These are phyloP conservation scores for Exophiala lecanii-corni DNA, from an alignment of 2,329 filamentous ascomycete species.

Conservation along the genomic window DNA sequence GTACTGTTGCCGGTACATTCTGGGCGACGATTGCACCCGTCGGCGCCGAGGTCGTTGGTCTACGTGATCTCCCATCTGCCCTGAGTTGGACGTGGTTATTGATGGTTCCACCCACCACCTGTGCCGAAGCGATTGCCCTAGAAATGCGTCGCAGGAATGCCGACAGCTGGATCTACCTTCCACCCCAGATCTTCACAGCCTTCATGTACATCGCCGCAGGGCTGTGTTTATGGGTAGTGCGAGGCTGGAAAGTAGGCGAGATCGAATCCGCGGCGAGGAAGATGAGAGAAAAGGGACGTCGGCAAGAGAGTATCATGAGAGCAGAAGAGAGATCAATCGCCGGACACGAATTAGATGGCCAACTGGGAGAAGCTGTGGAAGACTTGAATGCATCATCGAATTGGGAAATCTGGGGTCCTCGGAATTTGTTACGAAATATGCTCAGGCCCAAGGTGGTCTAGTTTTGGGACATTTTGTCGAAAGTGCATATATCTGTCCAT, in stretches of 20 bases:
- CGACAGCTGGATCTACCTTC: conserved; percentile 33
- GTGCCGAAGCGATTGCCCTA: conserved; percentile 54
- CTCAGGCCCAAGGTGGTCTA: conserved; percentile 12
- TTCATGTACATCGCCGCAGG: conserved; percentile 57
- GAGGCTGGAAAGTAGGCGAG: conserved; percentile 38
- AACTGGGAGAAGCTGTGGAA: not conserved
- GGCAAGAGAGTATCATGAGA: conserved; percentile 9
- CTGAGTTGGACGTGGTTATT: conserved; percentile 57
- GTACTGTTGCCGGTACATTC: conserved; percentile 57
- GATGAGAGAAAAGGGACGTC: conserved; percentile 5
- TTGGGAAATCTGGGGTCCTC: conserved; percentile 12
- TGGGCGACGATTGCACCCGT: conserved; percentile 57
- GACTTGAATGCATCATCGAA: not conserved
- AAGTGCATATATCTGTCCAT: too few relatives aligned
- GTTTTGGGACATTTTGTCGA: not conserved
- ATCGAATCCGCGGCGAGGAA: conserved; percentile 19
- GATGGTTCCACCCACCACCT: conserved; percentile 49
- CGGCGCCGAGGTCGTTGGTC: conserved; percentile 57
- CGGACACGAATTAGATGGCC: not conserved
- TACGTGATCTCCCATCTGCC: conserved; percentile 53
- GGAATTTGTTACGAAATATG: conserved; percentile 17
- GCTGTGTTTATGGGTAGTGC: conserved; percentile 41
- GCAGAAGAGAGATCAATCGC: conserved; percentile 8
- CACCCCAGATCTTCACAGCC: conserved; percentile 53
- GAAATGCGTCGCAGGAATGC: conserved; percentile 45